phyloP scores from a whole-genome alignment of 148 eudicot species.

The Fagopyrum esculentum region DNA sequence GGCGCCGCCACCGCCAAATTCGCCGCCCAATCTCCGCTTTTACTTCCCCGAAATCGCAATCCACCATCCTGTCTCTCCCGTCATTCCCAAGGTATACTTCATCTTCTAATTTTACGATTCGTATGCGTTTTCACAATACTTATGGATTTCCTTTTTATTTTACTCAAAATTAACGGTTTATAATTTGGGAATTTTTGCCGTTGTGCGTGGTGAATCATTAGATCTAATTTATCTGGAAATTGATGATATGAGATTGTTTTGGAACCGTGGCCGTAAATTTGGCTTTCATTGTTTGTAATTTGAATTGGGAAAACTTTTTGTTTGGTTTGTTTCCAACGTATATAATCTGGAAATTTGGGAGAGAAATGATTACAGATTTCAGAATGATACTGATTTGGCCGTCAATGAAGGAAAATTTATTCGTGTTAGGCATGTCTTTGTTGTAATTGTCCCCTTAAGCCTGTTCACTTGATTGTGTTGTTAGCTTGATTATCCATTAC shows the following conservation, averaged over 20 bases:
- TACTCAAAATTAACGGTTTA: background rate
- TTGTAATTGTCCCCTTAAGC: too few species aligned
- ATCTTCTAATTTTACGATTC: background rate
- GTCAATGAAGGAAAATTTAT: background rate
- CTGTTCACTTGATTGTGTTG: background rate
- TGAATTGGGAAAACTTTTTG: background rate
- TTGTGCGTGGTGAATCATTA: too few species aligned
- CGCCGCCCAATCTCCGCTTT: conserved; percentile 7
- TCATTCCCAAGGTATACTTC: background rate
- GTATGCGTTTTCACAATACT: background rate
- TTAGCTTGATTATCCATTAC: background rate
- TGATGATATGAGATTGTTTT: background rate
- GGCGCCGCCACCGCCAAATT: background rate
- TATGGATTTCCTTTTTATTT: background rate
- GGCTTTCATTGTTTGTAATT: background rate
- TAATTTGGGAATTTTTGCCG: too few species aligned
- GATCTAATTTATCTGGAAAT: too few species aligned
- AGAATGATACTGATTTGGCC: background rate
- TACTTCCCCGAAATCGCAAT: background rate
- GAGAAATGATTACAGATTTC: background rate
- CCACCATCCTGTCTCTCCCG: background rate
- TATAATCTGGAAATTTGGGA: background rate
- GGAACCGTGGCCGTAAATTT: background rate
- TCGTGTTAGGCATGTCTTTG: background rate
- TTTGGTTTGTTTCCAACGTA: background rate